phyloP scores from a whole-genome alignment of 805 yeast species.

The Wickerhamomyces sydowiorum region DNA sequence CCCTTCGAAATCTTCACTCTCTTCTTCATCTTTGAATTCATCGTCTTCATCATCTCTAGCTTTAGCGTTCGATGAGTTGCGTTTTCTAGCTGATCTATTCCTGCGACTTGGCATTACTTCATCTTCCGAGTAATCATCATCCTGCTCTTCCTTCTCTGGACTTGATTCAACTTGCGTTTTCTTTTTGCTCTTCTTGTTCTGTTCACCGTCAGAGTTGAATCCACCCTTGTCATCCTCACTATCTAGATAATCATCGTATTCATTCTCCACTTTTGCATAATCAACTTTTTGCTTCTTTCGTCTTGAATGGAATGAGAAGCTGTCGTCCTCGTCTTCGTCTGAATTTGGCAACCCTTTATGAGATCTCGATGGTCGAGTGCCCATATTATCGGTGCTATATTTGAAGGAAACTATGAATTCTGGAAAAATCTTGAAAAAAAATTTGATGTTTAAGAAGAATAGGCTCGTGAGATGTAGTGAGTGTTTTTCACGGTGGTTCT shows the following conservation, averaged over 20 bases:
- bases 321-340: constrained; percentile 21
- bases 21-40: constrained; percentile 32
- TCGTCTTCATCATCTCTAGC: constrained; percentile 6
- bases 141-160: constrained; percentile 9
- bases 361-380: not conserved
- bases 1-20: constrained; percentile 22
- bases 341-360: constrained; percentile 2
- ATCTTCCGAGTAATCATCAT: constrained; percentile 4
- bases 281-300: constrained; percentile 27
- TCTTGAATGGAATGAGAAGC: constrained; percentile 25
- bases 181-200: too few species aligned
- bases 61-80: not conserved
- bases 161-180: not conserved
- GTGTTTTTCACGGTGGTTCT: too few species aligned
- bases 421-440: not conserved
- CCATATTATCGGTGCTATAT: not conserved
- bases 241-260: constrained; percentile 24
- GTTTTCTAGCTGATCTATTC: not conserved
- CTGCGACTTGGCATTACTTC: constrained; percentile 5
- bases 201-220: too few species aligned
- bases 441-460: not conserved
- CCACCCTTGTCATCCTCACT: constrained; percentile 14
- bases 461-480: not conserved
- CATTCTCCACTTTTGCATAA: constrained; percentile 30
- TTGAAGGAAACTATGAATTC: not conserved